These are phyloP conservation scores for Orbilia oligospora DNA, from an alignment of 2,329 filamentous ascomycete genomes.

Conservation along the genomic window DNA sequence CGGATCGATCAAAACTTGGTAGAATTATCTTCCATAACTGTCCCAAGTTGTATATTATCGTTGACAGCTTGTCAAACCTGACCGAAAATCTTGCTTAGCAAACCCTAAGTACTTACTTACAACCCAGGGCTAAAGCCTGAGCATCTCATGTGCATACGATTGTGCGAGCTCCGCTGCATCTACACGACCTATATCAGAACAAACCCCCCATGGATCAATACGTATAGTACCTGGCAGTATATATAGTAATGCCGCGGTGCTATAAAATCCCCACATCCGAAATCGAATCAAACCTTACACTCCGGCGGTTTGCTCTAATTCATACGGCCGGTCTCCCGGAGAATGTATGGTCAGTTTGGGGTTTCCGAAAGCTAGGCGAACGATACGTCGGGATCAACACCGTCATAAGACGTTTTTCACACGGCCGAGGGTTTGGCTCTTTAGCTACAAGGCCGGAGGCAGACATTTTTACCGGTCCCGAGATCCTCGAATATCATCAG, in stretches of 20 bases:
- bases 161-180: too few relatives aligned
- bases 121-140: too few relatives aligned
- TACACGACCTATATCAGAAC: too few relatives aligned
- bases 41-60: too few relatives aligned
- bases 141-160: too few relatives aligned
- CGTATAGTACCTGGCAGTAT: not conserved
- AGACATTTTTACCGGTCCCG: conserved; percentile 1
- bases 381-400: too few relatives aligned
- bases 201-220: too few relatives aligned
- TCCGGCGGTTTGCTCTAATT: not conserved
- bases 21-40: too few relatives aligned
- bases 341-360: not conserved
- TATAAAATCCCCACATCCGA: not conserved
- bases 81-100: too few relatives aligned
- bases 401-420: not conserved
- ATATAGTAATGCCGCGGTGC: not conserved
- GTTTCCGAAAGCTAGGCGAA: not conserved
- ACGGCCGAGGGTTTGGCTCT: not conserved
- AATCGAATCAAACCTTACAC: not conserved
- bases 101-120: too few relatives aligned
- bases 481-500: not conserved
- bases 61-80: too few relatives aligned
- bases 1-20: too few relatives aligned
- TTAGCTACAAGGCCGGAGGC: not conserved
- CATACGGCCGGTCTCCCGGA: not conserved